Conservation (phyloP, 2,329 filamentous ascomycete species). For the Fonsecaea erecta region DNA sequence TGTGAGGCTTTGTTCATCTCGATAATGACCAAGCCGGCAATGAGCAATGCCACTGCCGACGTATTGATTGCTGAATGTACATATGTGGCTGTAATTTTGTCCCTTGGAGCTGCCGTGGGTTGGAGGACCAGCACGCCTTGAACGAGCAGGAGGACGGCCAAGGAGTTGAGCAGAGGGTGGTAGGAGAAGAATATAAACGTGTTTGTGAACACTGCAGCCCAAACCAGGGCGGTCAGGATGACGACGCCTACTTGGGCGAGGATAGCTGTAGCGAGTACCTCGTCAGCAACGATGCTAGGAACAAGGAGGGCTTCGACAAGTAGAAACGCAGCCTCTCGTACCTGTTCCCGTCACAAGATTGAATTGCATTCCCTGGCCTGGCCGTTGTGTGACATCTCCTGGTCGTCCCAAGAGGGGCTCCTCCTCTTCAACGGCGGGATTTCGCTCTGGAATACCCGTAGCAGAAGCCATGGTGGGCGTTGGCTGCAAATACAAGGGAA, state of each 20-base stretch:
- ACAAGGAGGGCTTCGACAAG: slow-evolving; percentile 68
- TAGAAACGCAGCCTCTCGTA: slow-evolving; percentile 20
- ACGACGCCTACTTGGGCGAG: slow-evolving; percentile 79
- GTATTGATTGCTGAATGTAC: slow-evolving; percentile 72
- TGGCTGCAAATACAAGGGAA: not conserved
- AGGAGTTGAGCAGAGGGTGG: slow-evolving; percentile 70
- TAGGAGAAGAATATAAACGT: slow-evolving; percentile 81
- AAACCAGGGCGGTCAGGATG: slow-evolving; percentile 76
- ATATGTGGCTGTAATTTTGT: slow-evolving; percentile 69
- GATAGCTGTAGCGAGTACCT: slow-evolving; percentile 83
- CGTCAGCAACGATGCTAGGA: slow-evolving; percentile 27
- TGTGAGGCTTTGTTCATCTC: slow-evolving; percentile 77
- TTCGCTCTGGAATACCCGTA: slow-evolving; percentile 66
- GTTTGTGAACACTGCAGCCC: slow-evolving; percentile 73
- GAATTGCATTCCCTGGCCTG: slow-evolving; percentile 65
- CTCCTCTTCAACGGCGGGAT: slow-evolving; percentile 58
- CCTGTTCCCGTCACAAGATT: slow-evolving; percentile 76
- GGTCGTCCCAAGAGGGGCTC: slow-evolving; percentile 72
- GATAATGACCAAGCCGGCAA: slow-evolving; percentile 51
- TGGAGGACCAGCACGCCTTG: slow-evolving; percentile 86
- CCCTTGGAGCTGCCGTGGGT: slow-evolving; percentile 75
- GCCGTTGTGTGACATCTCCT: slow-evolving; percentile 73
- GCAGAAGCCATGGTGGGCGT: slow-evolving; percentile 66
- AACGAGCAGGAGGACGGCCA: slow-evolving; percentile 74
- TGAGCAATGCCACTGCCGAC: slow-evolving; percentile 47